Conservation (phyloP, 441 rosid genomes). For the Bocquillonia castaneifolia region DNA sequence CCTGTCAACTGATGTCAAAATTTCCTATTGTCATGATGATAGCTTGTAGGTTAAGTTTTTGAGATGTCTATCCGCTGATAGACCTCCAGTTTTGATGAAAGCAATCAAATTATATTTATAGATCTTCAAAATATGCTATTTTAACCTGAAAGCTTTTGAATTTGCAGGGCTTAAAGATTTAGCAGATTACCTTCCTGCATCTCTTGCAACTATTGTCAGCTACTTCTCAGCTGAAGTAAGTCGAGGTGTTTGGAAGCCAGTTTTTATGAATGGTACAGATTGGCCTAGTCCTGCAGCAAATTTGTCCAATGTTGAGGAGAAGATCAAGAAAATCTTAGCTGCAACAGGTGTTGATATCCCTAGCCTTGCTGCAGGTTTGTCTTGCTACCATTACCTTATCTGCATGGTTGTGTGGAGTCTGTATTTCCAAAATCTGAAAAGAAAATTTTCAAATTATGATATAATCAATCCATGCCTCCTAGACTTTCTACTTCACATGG, state of each 20-base stretch:
- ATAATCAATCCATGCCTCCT: background rate
- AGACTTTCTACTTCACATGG: background rate
- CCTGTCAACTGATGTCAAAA: slow-evolving; percentile 2
- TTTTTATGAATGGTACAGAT: slow-evolving; percentile 95
- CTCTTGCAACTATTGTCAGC: slow-evolving; percentile 83
- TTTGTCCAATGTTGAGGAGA: slow-evolving; percentile 76
- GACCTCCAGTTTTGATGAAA: slow-evolving; percentile 8
- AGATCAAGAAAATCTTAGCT: slow-evolving; percentile 82
- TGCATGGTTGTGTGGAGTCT: background rate
- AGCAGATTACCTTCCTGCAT: slow-evolving; percentile 90
- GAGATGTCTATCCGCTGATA: background rate
- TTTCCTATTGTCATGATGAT: background rate
- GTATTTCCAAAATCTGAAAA: background rate
- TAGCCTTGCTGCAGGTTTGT: slow-evolving; percentile 67
- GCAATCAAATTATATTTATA: background rate
- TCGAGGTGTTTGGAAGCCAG: slow-evolving; percentile 96
- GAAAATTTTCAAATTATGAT: background rate
- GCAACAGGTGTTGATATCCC: slow-evolving; percentile 94
- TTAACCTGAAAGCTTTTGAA: slow-evolving; percentile 17
- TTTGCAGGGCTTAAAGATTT: slow-evolving; percentile 85
- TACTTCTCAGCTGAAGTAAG: slow-evolving; percentile 97
- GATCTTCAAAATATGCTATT: slow-evolving; percentile 3
- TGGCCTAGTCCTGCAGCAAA: slow-evolving; percentile 99
- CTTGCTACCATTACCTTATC: background rate
- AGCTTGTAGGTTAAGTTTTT: slow-evolving; percentile 1